Conservation (phyloP, 306 rosid genomes). For the Quillaja saponaria region DNA sequence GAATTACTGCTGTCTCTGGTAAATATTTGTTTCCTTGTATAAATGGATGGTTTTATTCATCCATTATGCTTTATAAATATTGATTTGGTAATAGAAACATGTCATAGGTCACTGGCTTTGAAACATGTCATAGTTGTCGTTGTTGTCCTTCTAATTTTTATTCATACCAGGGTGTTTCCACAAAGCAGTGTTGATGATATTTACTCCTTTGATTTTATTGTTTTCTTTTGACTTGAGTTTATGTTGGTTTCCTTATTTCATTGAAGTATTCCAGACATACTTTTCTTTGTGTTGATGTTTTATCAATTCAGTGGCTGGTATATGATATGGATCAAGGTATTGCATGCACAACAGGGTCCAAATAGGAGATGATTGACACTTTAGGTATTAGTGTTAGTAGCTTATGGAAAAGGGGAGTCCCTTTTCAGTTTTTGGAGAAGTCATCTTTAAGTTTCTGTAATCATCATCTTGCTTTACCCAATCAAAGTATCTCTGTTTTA, state of each 20-base stretch:
- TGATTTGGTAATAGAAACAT: background rate
- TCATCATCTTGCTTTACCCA: background rate
- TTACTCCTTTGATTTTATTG: background rate
- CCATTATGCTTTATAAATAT: background rate
- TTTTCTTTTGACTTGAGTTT: background rate
- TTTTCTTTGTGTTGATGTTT: background rate
- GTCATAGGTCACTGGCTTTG: background rate
- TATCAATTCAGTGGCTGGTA: background rate
- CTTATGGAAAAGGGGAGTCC: no score
- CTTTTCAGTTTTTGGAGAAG: no score
- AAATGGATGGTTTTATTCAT: constrained; percentile 21
- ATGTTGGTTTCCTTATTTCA: background rate
- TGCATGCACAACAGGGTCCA: no score
- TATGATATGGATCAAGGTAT: background rate
- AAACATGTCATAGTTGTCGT: background rate
- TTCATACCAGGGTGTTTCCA: background rate
- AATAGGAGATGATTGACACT: no score
- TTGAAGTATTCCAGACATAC: background rate
- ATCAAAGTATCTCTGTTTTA: background rate
- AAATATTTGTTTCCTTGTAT: constrained; percentile 24
- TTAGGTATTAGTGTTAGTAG: no score
- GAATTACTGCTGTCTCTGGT: constrained; percentile 85
- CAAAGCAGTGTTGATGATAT: background rate
- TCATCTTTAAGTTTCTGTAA: background rate
- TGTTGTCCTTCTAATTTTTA: background rate